phyloP scores from a whole-genome alignment of 495 filamentous ascomycete species.

The Mytilinidion resinicola region DNA sequence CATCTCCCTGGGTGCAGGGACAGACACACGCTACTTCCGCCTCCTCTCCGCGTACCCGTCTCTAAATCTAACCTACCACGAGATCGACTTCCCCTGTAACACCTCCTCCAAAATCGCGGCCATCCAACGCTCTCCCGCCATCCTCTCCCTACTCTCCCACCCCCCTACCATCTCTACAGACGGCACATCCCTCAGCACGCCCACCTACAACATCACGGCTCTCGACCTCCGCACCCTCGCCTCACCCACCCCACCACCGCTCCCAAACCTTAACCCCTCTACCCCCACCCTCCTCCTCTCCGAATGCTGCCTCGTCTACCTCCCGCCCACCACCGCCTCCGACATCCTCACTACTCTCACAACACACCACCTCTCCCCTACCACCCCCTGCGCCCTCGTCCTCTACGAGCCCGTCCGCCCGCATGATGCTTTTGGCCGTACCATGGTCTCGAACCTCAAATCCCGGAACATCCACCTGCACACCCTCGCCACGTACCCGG shows the following conservation, averaged over 20 bases:
- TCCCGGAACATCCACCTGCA: conserved; percentile 77
- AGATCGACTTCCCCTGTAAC: conserved; percentile 82
- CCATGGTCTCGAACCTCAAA: conserved; percentile 88
- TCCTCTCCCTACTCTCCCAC: conserved; percentile 18
- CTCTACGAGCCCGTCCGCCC: conserved; percentile 88
- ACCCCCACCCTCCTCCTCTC: conserved; percentile 80
- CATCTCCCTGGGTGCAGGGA: conserved; percentile 87
- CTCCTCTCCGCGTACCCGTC: conserved; percentile 41
- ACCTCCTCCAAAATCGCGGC: conserved; percentile 55
- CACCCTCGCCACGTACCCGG: conserved; percentile 65
- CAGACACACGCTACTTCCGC: conserved; percentile 82
- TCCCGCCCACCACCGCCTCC: conserved; percentile 55
- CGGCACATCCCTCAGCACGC: conserved; percentile 41
- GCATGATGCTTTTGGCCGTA: conserved; percentile 74
- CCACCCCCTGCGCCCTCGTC: conserved; percentile 53
- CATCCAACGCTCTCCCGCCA: conserved; percentile 40
- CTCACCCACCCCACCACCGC: conserved; percentile 18
- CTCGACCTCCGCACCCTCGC: conserved; percentile 68
- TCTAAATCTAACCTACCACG: conserved; percentile 65
- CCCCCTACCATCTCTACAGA: conserved; percentile 34
- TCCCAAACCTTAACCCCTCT: conserved; percentile 40
- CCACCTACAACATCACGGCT: conserved; percentile 66
- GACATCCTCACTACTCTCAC: conserved; percentile 63
- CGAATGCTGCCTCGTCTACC: conserved; percentile 91
- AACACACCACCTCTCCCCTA: conserved; percentile 42